Evolutionary conservation across 768 basidiomycete species (phyloP).

Genomic region (Russula compacta): DNA sequence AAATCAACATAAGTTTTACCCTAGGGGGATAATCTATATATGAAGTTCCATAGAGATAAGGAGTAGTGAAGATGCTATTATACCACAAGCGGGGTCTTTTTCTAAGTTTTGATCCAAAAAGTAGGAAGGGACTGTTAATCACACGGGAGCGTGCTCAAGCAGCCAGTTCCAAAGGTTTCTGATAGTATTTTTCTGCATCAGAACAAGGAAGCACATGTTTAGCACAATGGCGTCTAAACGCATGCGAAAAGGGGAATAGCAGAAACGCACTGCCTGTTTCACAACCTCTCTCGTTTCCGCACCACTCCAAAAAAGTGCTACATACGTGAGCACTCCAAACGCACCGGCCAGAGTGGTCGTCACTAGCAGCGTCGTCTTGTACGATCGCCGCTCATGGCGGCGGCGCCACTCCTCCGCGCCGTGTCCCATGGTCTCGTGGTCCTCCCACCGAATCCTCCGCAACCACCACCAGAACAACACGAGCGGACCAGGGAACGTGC

Average conservation of each 20-base stretch:
- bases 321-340: not conserved
- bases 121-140: too few relatives aligned
- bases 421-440: conserved; percentile 1
- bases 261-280: not conserved
- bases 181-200: not conserved
- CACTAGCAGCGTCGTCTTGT: not conserved
- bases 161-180: not conserved
- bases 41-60: too few relatives aligned
- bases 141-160: not conserved
- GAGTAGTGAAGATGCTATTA: too few relatives aligned
- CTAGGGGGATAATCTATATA: too few relatives aligned
- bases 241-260: not conserved
- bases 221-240: not conserved
- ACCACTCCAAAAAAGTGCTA: not conserved
- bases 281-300: not conserved
- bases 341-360: not conserved
- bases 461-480: conserved; percentile 15
- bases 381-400: not conserved
- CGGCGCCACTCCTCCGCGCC: conserved; percentile 1
- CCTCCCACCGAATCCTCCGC: conserved; percentile 6
- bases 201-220: not conserved
- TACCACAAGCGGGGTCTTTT: too few relatives aligned
- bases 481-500: conserved; percentile 14
- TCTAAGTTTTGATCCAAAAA: too few relatives aligned
- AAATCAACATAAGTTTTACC: too few relatives aligned